Base-by-base conservation (phyloP, 2,329 filamentous ascomycete genomes). In the Colletotrichum gloeosporioides region DNA sequence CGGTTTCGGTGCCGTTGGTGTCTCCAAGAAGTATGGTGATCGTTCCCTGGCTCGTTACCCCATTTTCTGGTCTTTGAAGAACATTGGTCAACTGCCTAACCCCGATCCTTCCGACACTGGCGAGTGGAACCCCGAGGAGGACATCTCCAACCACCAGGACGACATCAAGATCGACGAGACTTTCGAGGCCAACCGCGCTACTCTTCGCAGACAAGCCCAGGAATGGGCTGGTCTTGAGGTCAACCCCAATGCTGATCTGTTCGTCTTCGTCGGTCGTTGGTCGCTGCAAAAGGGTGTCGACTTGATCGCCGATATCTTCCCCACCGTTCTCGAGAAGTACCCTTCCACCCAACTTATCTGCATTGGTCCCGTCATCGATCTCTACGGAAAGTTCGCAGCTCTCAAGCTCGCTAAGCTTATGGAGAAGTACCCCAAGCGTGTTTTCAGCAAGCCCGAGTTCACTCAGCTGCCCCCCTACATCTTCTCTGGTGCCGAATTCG, bases 261-360 rank as follows among this genome's bases (percentile, higher is more conserved):
- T 94, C 77, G 92, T 94, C 10, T 94, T 94, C 78, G 92, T 94
- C 61, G 92, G 92, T 74, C 89, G 92, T 77, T 94, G 92, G 92
- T 92, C 90, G 12, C 90, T 92, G 87, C 92, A 94, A 80, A 94
- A 94, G 82, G 92, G 92, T 69, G 88, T 94, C 68, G 92, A 94
- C 81, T 85, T 94, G 66, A 93, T 94, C 79, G 92, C 92, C 22
- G 92, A 94, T 79, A 91, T 93, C 53, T 92, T 93, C 82, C 91
- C 92, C 25, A 87, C 88, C 34, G 87, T 94, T 34, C 86, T 94
- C 6, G 92, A 93, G 79, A 86, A 90, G 74, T 87, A 92, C 77
- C 87, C 88, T 3, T 89, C 91, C 77, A 89, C 89, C 1, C 92
- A 94, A 79, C 85, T 94, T 10, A 91, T 94, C 61, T 91, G 89